Evolutionary conservation across 164 flowering plant genomes (phyloP), one percentile per base, ranked within the genome.

Genomic region (Cinnamomum micranthum): DNA sequence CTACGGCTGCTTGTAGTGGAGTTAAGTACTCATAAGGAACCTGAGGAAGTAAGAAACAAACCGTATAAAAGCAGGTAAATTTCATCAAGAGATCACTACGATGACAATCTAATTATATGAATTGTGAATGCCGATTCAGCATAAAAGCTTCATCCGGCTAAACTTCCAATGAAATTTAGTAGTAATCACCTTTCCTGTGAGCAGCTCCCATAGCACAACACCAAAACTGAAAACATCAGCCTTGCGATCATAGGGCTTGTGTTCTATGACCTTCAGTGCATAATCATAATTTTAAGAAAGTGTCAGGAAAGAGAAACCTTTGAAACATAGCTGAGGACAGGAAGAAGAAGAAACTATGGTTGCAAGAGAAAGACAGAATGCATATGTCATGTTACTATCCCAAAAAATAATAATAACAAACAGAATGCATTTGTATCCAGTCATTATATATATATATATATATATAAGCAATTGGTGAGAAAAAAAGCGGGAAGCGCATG

Each of bases 1-100:
- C 98, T 27, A 94, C 92, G 22, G 97, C 98, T 62, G 97, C 98
- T 84, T 94, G 98, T 75, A 94, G 77, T 62, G 98, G 98, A 27
- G 97, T 90, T 66, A 94, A 79, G 73, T 77, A 76, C 23, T 88
- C 88, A 68, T 94, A 92, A 0, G 98, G 98, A 71, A 94, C 82
- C 97, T 94, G 91, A 58, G 47, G 78, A 72, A 63, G 22, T 28
- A 31, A 67, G 20, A 31, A 28, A 67, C n/a, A 20, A 67, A 31
- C 20, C 2, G 10, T 6, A 19, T 27, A 27, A 67, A 67, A 67
- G 69, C 69, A 15, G 41, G 28, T 31, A 12, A 27, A 11, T 25
- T 50, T 55, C 35, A 67, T 31, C 69, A 27, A 28, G 4, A 67
- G 28, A 65, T 25, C 28, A 27, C 15, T 67, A 6, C 0, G n/a